phyloP scores from a whole-genome alignment of 208 protist species.

The Leishmania mexicana region DNA sequence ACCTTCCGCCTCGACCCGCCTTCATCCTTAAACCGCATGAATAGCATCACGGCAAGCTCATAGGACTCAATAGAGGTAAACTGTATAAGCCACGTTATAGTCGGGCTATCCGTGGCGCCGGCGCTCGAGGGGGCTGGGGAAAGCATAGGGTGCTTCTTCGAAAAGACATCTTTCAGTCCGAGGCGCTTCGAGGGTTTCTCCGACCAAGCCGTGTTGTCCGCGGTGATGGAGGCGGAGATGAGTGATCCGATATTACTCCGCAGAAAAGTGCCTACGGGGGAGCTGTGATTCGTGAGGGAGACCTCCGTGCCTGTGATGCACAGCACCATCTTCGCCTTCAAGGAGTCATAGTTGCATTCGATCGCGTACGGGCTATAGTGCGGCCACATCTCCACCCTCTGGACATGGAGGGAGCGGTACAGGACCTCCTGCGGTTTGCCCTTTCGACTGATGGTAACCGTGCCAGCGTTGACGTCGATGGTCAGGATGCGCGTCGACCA shows the following conservation, averaged over 20 bases:
- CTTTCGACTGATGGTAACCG: constrained; percentile 13
- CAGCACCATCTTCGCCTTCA: constrained; percentile 13
- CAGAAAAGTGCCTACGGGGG: neutral
- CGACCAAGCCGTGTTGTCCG: neutral
- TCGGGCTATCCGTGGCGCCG: neutral
- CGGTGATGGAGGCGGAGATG: neutral
- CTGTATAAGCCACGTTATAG: neutral
- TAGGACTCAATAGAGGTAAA: constrained; percentile 9
- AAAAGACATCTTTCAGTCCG: neutral
- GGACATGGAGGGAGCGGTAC: constrained; percentile 6
- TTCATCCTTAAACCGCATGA: neutral
- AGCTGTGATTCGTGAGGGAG: neutral
- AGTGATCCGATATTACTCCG: neutral
- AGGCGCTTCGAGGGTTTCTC: neutral
- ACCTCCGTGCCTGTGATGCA: constrained; percentile 1
- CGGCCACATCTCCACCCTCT: constrained; percentile 14
- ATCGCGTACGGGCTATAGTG: neutral
- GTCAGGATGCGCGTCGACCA: constrained; percentile 24
- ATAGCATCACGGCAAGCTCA: constrained; percentile 14
- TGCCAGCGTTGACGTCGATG: constrained; percentile 11
- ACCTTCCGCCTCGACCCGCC: neutral
- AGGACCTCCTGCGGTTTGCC: constrained; percentile 2
- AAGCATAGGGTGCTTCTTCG: neutral
- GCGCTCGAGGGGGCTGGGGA: neutral
- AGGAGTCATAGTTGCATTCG: constrained; percentile 1